Evolutionary conservation across 2,329 filamentous ascomycete genomes (phyloP), one percentile per base, ranked within the genome.

Genomic region (Fusarium burgessii): DNA sequence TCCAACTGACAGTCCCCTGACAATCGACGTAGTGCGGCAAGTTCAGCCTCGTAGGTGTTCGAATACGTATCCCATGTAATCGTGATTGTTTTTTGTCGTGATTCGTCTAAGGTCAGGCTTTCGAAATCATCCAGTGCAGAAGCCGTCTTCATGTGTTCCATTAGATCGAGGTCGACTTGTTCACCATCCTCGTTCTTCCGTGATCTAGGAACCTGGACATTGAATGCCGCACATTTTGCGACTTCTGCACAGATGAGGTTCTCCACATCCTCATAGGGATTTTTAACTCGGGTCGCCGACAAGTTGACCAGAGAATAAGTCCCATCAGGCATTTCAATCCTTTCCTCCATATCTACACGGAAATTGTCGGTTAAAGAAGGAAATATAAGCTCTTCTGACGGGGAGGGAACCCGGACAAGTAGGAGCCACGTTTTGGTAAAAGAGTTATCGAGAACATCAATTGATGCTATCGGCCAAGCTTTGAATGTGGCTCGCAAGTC

Each of bases 121-220:
- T 38, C 9, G 8, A 75, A 54, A 10, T 78, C 70, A 3, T 73
- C 64, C 0, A 78, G 70, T 7, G 62, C 0, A 84, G 87, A 18
- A 85, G 88, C 77, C 86, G 90, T 77, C 86, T 90, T 83, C 88
- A 92, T 81, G 85, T 90, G 84, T 80, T 87, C 59, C 90, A 92
- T 81, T 84, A 92, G 78, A 84, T 92, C 52, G 77, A 79, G 23
- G 13, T 80, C 74, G 3, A 76, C 15, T 5, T 76, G 66, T 0
- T 58, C 52, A 0, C 78, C 78, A 1, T 77, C 66, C 0, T 73
- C 60, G 1, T 68, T 72, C 25, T 76, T 66, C 72, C 75, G 78
- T 1, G 78, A 77, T 4, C 79, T 74, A 5, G 76, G 76, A 0
- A 81, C 77, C 3, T 81, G 78, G 3, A 81, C 76, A 29, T 80